Conservation (phyloP, 805 yeast species). For the Blastobotrys robertii region DNA sequence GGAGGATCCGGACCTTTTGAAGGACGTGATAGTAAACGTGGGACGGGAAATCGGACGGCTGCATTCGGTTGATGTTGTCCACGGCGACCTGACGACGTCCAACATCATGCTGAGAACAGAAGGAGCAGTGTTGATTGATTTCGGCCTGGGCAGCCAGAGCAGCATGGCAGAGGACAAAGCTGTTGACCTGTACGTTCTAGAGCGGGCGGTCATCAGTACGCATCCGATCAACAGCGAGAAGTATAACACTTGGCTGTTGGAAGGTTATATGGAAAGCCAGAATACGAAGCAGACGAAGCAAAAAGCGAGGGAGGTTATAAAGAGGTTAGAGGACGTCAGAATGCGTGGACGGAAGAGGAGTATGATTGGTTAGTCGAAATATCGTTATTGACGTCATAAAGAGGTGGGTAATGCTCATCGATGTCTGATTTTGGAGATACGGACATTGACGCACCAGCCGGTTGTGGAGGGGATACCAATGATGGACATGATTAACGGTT, state of each 20-base stretch:
- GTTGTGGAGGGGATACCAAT: no score
- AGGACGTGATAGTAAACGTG: conserved; percentile 30
- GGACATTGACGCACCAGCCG: not conserved
- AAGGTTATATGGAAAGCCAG: conserved; percentile 43
- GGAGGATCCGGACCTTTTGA: conserved; percentile 11
- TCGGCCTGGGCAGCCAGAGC: conserved; percentile 78
- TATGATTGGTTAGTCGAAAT: conserved; percentile 77
- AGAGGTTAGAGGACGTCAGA: conserved; percentile 73
- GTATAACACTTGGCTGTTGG: conserved; percentile 61
- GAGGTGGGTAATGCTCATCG: not conserved
- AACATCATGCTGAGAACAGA: conserved; percentile 50
- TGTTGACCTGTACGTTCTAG: conserved; percentile 91
- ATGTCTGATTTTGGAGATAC: not conserved
- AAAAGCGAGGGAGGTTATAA: conserved; percentile 40
- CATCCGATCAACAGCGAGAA: conserved; percentile 63
- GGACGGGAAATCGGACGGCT: conserved; percentile 61
- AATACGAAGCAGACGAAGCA: conserved; percentile 14
- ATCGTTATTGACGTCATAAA: not conserved
- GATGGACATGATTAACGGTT: no score
- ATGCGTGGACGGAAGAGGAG: conserved; percentile 91
- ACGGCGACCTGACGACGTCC: conserved; percentile 91
- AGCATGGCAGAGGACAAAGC: conserved; percentile 83
- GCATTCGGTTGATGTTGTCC: conserved; percentile 71
- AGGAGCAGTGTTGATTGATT: conserved; percentile 68
- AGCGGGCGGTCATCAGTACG: conserved; percentile 83